Evolutionary conservation across 2,329 filamentous ascomycete species (phyloP).

Genomic region (Delphinella strobiligena): DNA sequence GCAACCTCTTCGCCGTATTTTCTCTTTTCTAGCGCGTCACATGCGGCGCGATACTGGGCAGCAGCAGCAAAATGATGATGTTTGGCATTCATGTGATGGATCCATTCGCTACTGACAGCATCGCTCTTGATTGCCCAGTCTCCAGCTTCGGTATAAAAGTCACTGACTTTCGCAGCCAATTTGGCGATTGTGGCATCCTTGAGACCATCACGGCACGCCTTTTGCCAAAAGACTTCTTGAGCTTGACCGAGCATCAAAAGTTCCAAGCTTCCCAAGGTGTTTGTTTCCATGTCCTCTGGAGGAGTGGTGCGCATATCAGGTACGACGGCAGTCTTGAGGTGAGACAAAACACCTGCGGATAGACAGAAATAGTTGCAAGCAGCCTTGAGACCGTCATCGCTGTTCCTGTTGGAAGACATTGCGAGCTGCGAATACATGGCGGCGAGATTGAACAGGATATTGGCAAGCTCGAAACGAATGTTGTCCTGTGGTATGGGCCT

Average conservation of each 20-base stretch:
- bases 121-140: conserved; percentile 83
- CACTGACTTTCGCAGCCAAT: conserved; percentile 78
- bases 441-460: conserved; percentile 85
- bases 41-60: conserved; percentile 82
- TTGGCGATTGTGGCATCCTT: conserved; percentile 90
- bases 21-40: conserved; percentile 83
- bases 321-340: conserved; percentile 65
- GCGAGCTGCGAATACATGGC: conserved; percentile 90
- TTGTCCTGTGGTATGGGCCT: conserved; percentile 57
- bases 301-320: conserved; percentile 68
- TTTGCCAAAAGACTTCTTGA: conserved; percentile 97
- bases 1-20: conserved; percentile 95
- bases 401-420: conserved; percentile 63
- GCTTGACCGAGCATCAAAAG: conserved; percentile 82
- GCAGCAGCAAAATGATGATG: conserved; percentile 95
- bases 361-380: conserved; percentile 85
- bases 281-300: conserved; percentile 89
- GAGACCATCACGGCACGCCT: conserved; percentile 84
- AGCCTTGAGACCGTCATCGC: conserved; percentile 70
- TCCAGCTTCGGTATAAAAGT: conserved; percentile 73
- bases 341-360: conserved; percentile 68
- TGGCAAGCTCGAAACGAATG: conserved; percentile 72
- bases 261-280: conserved; percentile 72
- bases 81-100: conserved; percentile 94
- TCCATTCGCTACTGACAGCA: conserved; percentile 86